Percentiles rank a stretch among this genome's conserved stretches.
phyloP scores from a whole-genome alignment of 768 basidiomycete genomes.

The Lyophyllum decastes region DNA sequence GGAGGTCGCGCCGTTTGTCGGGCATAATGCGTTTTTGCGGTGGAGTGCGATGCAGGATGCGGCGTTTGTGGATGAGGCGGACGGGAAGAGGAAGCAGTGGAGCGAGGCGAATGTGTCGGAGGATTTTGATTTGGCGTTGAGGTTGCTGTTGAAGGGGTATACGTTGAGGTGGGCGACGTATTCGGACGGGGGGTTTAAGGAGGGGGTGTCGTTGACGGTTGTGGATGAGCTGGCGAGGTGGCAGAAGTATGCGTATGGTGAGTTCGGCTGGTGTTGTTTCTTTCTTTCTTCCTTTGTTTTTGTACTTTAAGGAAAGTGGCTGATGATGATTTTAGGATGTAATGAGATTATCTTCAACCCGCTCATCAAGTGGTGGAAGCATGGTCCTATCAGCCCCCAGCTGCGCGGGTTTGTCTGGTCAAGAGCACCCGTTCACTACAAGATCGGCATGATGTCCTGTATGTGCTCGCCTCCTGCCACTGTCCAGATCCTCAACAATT shows the following conservation, averaged over 20 bases:
- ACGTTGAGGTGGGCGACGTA: conserved; percentile 85
- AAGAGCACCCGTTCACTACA: conserved; percentile 75
- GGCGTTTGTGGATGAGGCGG: conserved; percentile 64
- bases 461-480: conserved; percentile 21
- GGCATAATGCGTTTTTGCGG: conserved; percentile 84
- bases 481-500: background rate
- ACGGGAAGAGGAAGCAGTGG: conserved; percentile 72
- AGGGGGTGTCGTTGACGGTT: conserved; percentile 83
- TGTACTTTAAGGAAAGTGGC: background rate
- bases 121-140: conserved; percentile 77
- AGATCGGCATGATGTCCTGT: conserved; percentile 79
- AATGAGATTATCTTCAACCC: conserved; percentile 88
- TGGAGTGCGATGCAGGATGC: conserved; percentile 90
- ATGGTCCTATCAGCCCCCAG: conserved; percentile 79
- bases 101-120: conserved; percentile 77
- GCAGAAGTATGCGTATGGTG: conserved; percentile 75
- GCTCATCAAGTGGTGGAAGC: conserved; percentile 69
- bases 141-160: conserved; percentile 69
- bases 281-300: background rate
- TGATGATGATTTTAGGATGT: conserved; percentile 41
- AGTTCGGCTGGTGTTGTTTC: conserved; percentile 8
- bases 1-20: conserved; percentile 82
- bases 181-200: conserved; percentile 82
- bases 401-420: conserved; percentile 78
- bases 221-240: conserved; percentile 90